Evolutionary conservation across 2,329 filamentous ascomycete species (phyloP).

Genomic region (Pseudocercospora crystallina): DNA sequence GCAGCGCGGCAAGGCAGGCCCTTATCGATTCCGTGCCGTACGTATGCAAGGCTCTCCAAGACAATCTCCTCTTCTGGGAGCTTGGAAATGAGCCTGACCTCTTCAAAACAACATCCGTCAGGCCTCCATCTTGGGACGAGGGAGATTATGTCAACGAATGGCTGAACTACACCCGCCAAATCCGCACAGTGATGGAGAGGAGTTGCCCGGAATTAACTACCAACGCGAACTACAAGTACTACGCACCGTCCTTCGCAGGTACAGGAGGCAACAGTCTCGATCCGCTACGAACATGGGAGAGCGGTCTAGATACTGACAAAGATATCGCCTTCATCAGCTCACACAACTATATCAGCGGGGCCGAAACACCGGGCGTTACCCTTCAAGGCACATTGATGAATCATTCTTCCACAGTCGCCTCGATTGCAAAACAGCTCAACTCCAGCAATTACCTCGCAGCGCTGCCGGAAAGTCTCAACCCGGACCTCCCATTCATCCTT

Average conservation of each 20-base stretch:
- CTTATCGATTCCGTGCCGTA: conserved; percentile 56
- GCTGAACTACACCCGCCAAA: conserved; percentile 54
- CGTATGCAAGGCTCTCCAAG: conserved; percentile 57
- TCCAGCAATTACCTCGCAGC: conserved; percentile 48
- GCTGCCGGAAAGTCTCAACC: conserved; percentile 31
- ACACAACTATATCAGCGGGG: conserved; percentile 65
- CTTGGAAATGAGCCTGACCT: conserved; percentile 67
- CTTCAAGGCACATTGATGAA: conserved; percentile 64
- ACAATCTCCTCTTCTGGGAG: conserved; percentile 58
- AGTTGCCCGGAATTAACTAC: conserved; percentile 53
- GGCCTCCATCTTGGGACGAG: conserved; percentile 57
- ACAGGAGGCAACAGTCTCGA: conserved; percentile 52
- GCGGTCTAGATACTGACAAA: conserved; percentile 52
- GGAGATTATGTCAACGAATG: conserved; percentile 58
- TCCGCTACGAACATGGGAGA: conserved; percentile 52
- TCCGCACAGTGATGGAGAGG: conserved; percentile 47
- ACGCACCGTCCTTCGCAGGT: conserved; percentile 61
- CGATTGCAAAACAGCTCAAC: conserved; percentile 51
- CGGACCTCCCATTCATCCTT: conserved; percentile 53
- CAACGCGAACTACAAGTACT: conserved; percentile 48
- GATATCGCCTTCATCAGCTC: conserved; percentile 57
- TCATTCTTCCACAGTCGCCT: conserved; percentile 54
- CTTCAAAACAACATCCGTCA: conserved; percentile 53
- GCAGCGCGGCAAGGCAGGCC: conserved; percentile 51
- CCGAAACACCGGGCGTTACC: conserved; percentile 60